Percentiles rank a stretch among this genome's conserved stretches.
Evolutionary conservation across 2,329 filamentous ascomycete species (phyloP).

Genomic region (Alternaria longipes): DNA sequence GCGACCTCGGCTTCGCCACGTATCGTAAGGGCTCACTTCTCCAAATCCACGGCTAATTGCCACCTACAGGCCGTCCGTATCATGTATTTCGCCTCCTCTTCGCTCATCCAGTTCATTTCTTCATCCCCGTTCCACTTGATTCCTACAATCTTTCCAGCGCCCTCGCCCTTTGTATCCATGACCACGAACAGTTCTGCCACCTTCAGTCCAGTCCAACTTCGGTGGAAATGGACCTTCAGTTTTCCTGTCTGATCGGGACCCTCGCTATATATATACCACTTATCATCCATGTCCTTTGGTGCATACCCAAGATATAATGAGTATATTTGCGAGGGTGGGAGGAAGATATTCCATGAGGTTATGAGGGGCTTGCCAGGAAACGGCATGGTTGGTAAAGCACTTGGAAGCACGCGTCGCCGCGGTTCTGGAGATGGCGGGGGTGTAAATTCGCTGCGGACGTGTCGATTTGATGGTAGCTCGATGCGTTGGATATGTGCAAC

Average conservation of each 20-base stretch:
- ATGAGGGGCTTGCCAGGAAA: conserved; percentile 34
- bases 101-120: conserved; percentile 38
- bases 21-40: conserved; percentile 62
- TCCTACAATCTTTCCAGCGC: conserved; percentile 47
- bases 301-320: conserved; percentile 42
- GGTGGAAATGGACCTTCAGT: conserved; percentile 48
- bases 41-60: conserved; percentile 37
- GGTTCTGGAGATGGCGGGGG: conserved; percentile 11
- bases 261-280: conserved; percentile 49
- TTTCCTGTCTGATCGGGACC: conserved; percentile 46
- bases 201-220: conserved; percentile 45
- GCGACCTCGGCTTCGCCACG: background rate
- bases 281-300: conserved; percentile 35
- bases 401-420: conserved; percentile 22
- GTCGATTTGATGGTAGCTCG: conserved; percentile 14
- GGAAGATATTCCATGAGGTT: conserved; percentile 43
- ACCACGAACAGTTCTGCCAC: conserved; percentile 47
- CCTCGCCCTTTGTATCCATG: conserved; percentile 47
- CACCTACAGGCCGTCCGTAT: conserved; percentile 35
- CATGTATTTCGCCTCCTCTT: conserved; percentile 43
- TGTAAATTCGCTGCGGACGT: background rate
- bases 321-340: conserved; percentile 41
- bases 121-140: conserved; percentile 46
- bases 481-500: conserved; percentile 19
- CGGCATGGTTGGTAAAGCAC: conserved; percentile 27